These are phyloP conservation scores for Miscanthus lutarioriparius DNA, from an alignment of 176 grass and related monocot species.

Conservation along the genomic window DNA sequence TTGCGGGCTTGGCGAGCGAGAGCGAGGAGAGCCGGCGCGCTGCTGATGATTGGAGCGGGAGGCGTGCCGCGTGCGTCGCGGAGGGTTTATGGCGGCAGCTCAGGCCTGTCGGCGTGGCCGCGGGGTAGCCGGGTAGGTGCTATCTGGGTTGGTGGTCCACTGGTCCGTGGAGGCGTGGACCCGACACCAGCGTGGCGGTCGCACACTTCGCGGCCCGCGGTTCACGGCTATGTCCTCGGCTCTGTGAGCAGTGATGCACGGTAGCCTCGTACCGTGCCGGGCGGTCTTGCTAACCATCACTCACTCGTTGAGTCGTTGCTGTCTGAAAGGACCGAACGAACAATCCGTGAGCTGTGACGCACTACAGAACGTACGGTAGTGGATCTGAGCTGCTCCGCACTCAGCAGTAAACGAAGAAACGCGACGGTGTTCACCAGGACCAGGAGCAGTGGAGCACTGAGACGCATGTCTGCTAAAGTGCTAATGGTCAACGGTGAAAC, in stretches of 20 bases:
- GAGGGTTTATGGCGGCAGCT: not conserved
- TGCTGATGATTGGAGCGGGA: not conserved
- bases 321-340: not conserved
- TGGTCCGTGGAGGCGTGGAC: not conserved
- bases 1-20: not conserved
- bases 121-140: not conserved
- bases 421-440: not conserved
- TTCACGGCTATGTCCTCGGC: not conserved
- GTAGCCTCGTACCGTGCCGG: not conserved
- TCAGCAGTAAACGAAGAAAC: not conserved
- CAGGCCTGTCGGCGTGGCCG: not conserved
- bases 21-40: not conserved
- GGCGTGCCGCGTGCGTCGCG: constrained; percentile 19
- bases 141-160: not conserved
- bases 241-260: not conserved
- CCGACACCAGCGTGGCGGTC: not conserved
- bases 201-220: not conserved
- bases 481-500: not conserved
- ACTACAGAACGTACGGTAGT: not conserved
- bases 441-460: no score
- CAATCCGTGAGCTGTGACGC: not conserved
- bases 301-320: not conserved
- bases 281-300: not conserved
- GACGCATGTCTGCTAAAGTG: not conserved
- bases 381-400: not conserved